Percentiles rank a stretch among this genome's conserved stretches.
These are phyloP conservation scores for Didymella keratinophila DNA, from an alignment of 2,329 filamentous ascomycete genomes.

Conservation along the genomic window DNA sequence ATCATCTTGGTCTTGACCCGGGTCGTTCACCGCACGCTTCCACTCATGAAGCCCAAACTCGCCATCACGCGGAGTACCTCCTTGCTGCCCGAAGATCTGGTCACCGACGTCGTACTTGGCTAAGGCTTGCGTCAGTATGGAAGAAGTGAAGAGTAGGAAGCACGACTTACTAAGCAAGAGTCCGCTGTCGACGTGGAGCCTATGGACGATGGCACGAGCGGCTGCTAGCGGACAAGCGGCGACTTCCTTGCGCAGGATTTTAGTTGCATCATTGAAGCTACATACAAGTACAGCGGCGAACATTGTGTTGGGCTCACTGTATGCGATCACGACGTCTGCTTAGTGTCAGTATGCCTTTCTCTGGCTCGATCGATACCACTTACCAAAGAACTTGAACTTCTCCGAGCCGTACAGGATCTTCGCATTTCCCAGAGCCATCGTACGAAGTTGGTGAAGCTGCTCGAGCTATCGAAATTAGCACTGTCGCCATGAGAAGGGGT, in stretches of 20 bases:
- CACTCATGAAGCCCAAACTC: slow-evolving; percentile 7
- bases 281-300: slow-evolving; percentile 95
- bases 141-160: not conserved
- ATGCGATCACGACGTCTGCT: slow-evolving; percentile 30
- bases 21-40: slow-evolving; percentile 9
- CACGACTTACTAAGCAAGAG: slow-evolving; percentile 31
- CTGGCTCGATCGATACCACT: not conserved
- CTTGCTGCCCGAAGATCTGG: slow-evolving; percentile 11
- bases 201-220: slow-evolving; percentile 26
- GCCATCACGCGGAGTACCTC: slow-evolving; percentile 1
- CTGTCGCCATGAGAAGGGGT: not conserved
- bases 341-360: slow-evolving; percentile 4
- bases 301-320: slow-evolving; percentile 55
- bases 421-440: slow-evolving; percentile 32
- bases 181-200: slow-evolving; percentile 33
- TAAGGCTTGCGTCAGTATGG: slow-evolving; percentile 13
- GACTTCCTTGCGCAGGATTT: slow-evolving; percentile 75
- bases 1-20: slow-evolving; percentile 10
- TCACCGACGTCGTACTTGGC: slow-evolving; percentile 32
- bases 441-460: slow-evolving; percentile 12
- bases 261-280: slow-evolving; percentile 79
- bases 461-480: not conserved
- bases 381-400: slow-evolving; percentile 35
- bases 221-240: slow-evolving; percentile 74
- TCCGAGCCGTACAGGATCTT: slow-evolving; percentile 42